Evolutionary conservation across 2,329 filamentous ascomycete genomes (phyloP), one percentile per base, ranked within the genome.

Genomic region (Aspergillus tamarii): DNA sequence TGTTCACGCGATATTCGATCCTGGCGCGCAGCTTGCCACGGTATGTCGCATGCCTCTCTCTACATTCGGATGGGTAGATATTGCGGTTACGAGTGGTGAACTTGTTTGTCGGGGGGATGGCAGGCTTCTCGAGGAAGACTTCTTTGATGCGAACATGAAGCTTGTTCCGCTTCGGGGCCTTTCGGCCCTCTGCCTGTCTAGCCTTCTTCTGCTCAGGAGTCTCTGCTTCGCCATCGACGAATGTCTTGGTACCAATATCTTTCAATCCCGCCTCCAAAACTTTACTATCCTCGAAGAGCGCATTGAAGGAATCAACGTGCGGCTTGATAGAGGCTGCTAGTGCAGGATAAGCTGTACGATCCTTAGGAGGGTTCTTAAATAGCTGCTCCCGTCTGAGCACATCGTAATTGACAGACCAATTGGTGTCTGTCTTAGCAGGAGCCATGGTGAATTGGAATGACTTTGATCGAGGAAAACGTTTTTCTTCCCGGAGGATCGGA

Each of bases 271-370:
- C 89, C 57, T 91, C 87, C 60, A 99, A 77, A 59, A 90, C 83
- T 59, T 91, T 92, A 78, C 90, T 85, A 63, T 85, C 84, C 36
- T 89, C 87, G 76, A 97, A 96, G 55, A 98, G 85, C 59, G 89
- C 89, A 83, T 99, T 97, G 87, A 97, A 99, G 8, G 95, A 95
- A 74, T 97, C 90, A 72, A 98, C 91, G 79, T 99, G 95, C 57
- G 95, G 95, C 69, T 91, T 86, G 64, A 98, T 89, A n/a, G 94
- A 92, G 65, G 87, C 87, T 72, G 94, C 90, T 55, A 99, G 87
- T 26, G 91, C 87, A 16, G 95, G 95, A 75, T 96, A 98, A 64
- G 94, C 93, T 11, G 91, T 91, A 70, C 88, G 90, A 76, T 98
- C 94, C 73, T 87, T 90, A 0, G 95, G 94, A 21, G 95, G 94